Evolutionary conservation across 768 basidiomycete species (phyloP).

Genomic region (Pulveroboletus sp.): DNA sequence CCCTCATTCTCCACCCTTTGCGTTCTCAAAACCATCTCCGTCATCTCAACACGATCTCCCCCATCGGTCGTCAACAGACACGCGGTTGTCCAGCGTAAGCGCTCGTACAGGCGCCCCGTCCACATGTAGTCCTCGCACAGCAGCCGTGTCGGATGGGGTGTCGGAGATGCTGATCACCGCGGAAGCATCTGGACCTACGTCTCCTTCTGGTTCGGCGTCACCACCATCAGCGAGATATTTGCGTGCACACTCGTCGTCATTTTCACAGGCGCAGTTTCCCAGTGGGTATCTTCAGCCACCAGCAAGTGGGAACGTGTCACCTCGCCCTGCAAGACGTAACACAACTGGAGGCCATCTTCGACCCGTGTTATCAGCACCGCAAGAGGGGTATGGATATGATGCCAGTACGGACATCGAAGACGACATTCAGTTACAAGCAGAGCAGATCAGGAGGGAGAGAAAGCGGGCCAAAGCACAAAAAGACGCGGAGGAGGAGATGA

Average conservation of each 20-base stretch:
- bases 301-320: constrained; percentile 12
- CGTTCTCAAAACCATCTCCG: constrained; percentile 13
- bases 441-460: constrained; percentile 78
- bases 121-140: constrained; percentile 15
- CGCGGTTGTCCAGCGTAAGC: constrained; percentile 34
- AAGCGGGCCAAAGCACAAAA: constrained; percentile 67
- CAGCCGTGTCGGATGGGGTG: constrained; percentile 10
- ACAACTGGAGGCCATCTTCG: constrained; percentile 57
- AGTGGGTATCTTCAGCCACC: constrained; percentile 56
- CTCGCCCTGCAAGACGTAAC: constrained; percentile 55
- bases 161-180: constrained; percentile 21
- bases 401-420: constrained; percentile 37
- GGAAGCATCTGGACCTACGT: constrained; percentile 14
- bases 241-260: constrained; percentile 17
- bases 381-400: constrained; percentile 37
- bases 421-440: constrained; percentile 84
- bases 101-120: constrained; percentile 19
- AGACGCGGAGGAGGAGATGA: constrained; percentile 57
- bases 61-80: constrained; percentile 50
- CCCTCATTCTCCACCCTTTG: constrained; percentile 18
- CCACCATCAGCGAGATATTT: constrained; percentile 21
- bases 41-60: constrained; percentile 27
- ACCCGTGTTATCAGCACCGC: constrained; percentile 25
- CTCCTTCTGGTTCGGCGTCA: constrained; percentile 11
- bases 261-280: constrained; percentile 27